Evolutionary conservation across 441 rosid species (phyloP).

Genomic region (Gossypium schwendimanii): DNA sequence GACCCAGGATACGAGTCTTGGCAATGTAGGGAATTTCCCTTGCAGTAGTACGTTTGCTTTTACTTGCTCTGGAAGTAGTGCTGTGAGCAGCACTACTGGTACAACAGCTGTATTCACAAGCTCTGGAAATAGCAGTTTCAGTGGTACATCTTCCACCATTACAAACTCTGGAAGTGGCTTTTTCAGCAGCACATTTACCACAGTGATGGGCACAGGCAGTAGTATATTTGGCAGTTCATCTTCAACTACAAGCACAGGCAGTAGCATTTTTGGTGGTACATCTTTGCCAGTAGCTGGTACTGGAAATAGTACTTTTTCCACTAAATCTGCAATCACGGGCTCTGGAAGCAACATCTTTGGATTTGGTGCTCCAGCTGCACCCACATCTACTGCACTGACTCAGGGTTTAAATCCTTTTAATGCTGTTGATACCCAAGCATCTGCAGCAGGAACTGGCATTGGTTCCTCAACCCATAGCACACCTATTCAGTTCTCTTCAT

Average conservation of each 20-base stretch:
- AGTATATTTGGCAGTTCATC: constrained; percentile 18
- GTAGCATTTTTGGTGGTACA: constrained; percentile 20
- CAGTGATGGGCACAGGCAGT: constrained; percentile 6
- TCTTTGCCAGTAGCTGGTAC: constrained; percentile 11
- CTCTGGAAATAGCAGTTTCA: constrained; percentile 24
- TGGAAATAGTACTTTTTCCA: constrained; percentile 32
- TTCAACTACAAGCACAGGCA: background rate
- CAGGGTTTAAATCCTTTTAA: background rate
- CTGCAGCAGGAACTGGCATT: background rate
- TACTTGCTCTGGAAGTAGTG: constrained; percentile 23
- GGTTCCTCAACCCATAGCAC: background rate
- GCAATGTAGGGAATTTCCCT: constrained; percentile 24
- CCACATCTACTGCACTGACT: background rate
- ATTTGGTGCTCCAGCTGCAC: background rate
- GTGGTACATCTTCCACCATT: constrained; percentile 17
- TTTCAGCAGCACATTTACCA: constrained; percentile 12
- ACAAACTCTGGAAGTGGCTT: constrained; percentile 22
- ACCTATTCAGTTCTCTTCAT: background rate
- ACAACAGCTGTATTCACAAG: constrained; percentile 25
- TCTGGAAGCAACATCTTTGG: constrained; percentile 17
- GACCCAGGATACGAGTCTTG: constrained; percentile 27
- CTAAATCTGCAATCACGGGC: constrained; percentile 9
- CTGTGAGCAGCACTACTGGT: constrained; percentile 27
- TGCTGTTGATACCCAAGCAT: background rate
- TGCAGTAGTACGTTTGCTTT: constrained; percentile 27